Evolutionary conservation across 1,284 basidiomycete genomes (phyloP).

Genomic region (Xerocomus minutiporus): DNA sequence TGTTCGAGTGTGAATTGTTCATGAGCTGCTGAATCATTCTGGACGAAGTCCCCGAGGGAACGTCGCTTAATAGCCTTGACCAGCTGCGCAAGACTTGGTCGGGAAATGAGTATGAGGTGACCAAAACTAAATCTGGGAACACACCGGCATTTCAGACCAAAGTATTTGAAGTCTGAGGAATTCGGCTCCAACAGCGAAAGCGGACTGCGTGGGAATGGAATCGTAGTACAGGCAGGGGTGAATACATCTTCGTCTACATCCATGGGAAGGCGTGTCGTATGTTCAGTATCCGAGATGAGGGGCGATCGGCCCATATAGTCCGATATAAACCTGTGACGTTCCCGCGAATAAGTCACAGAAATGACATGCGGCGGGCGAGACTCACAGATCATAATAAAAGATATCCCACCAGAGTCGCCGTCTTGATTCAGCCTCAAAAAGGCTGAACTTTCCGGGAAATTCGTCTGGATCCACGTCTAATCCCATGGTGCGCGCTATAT

Average conservation of each 20-base stretch:
- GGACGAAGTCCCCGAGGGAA: slow-evolving; percentile 36
- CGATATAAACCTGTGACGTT: slow-evolving; percentile 53
- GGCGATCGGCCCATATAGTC: slow-evolving; percentile 60
- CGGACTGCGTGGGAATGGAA: slow-evolving; percentile 37
- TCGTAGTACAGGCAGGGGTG: slow-evolving; percentile 39
- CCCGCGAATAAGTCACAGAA: slow-evolving; percentile 8
- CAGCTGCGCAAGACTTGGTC: slow-evolving; percentile 41
- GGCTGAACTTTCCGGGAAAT: slow-evolving; percentile 37
- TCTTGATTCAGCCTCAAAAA: slow-evolving; percentile 57
- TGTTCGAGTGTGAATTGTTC: slow-evolving; percentile 50
- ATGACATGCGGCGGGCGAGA: slow-evolving; percentile 17
- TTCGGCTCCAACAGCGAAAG: slow-evolving; percentile 28
- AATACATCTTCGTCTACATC: slow-evolving; percentile 53
- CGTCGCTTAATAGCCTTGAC: slow-evolving; percentile 49
- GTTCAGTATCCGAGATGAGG: slow-evolving; percentile 41
- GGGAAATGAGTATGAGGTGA: slow-evolving; percentile 6
- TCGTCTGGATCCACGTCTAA: slow-evolving; percentile 59
- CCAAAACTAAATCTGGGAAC: slow-evolving; percentile 12
- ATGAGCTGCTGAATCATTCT: slow-evolving; percentile 29
- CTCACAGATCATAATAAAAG: slow-evolving; percentile 67
- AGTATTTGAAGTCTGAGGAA: slow-evolving; percentile 37
- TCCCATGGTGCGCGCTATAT: slow-evolving; percentile 59
- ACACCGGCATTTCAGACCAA: slow-evolving; percentile 46
- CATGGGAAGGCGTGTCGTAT: slow-evolving; percentile 32
- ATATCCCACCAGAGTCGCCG: slow-evolving; percentile 72